phyloP scores from a whole-genome alignment of 306 rosid genomes.

The Coriaria nepalensis region DNA sequence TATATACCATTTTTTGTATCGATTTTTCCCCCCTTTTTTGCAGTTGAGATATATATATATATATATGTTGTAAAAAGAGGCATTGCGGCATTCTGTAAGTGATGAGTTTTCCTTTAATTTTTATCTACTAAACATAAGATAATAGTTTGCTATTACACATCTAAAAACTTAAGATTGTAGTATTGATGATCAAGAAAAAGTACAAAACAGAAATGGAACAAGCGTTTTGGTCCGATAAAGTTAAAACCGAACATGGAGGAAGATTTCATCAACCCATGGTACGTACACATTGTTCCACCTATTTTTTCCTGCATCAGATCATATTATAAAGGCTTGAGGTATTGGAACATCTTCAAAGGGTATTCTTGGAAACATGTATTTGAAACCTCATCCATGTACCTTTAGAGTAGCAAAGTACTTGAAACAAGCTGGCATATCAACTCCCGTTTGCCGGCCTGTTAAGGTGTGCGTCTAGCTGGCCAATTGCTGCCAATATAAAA shows the following conservation, averaged over 20 bases:
- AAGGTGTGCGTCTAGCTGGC: constrained; percentile 55
- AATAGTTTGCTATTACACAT: too few relatives aligned
- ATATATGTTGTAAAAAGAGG: background rate
- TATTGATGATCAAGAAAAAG: too few relatives aligned
- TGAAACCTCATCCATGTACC: constrained; percentile 6
- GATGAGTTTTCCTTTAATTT: constrained; percentile 5
- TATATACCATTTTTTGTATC: background rate
- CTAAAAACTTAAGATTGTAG: too few relatives aligned
- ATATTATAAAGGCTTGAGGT: background rate
- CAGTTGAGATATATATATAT: too few relatives aligned
- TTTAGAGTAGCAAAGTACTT: constrained; percentile 12
- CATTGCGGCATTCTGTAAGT: constrained; percentile 32
- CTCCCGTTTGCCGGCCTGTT: constrained; percentile 42
- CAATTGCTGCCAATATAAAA: constrained; percentile 75
- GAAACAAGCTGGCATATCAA: constrained; percentile 16
- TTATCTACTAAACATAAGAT: too few relatives aligned
- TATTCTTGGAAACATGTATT: background rate
- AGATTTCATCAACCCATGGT: too few relatives aligned
- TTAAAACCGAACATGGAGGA: too few relatives aligned
- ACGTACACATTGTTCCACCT: too few relatives aligned
- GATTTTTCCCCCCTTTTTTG: background rate
- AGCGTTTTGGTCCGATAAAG: too few relatives aligned
- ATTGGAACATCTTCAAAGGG: background rate
- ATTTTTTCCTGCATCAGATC: too few relatives aligned
- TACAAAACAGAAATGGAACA: too few relatives aligned